Evolutionary conservation across 768 basidiomycete genomes (phyloP).

Genomic region (Crassisporium funariophilum): DNA sequence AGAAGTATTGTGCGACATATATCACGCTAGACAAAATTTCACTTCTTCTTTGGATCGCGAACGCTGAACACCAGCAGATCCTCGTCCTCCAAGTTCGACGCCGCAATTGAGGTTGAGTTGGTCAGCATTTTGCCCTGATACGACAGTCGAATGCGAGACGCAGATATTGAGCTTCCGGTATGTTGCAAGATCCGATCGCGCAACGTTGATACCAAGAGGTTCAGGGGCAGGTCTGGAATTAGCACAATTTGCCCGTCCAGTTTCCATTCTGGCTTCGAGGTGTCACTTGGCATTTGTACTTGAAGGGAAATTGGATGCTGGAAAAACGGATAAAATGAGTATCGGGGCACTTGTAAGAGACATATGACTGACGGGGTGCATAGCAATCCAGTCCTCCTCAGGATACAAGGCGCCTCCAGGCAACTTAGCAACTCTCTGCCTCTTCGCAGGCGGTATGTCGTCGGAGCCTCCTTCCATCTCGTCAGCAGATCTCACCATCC

Average conservation of each 20-base stretch:
- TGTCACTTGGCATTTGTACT: constrained; percentile 81
- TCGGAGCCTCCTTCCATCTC: constrained; percentile 73
- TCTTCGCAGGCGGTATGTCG: constrained; percentile 80
- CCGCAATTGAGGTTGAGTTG: constrained; percentile 82
- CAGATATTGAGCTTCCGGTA: constrained; percentile 76
- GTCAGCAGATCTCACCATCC: constrained; percentile 78
- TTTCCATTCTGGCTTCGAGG: constrained; percentile 91
- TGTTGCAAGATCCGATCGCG: constrained; percentile 85
- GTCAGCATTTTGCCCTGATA: constrained; percentile 85
- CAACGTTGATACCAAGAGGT: constrained; percentile 81
- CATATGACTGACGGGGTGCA: constrained; percentile 70
- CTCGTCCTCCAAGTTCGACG: constrained; percentile 90
- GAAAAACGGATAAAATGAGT: constrained; percentile 9
- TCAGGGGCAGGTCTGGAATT: constrained; percentile 83
- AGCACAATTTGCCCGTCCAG: constrained; percentile 79
- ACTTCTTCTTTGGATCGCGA: constrained; percentile 76
- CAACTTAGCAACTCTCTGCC: constrained; percentile 83
- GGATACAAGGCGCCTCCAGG: constrained; percentile 84
- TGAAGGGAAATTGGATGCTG: constrained; percentile 85
- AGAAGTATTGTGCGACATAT: no score
- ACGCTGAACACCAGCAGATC: constrained; percentile 79
- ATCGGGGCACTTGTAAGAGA: constrained; percentile 3
- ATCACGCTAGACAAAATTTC: no score
- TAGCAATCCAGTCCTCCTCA: constrained; percentile 86
- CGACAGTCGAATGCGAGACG: constrained; percentile 79